phyloP scores from a whole-genome alignment of 2,329 filamentous ascomycete species.

The Metarhizium rileyi region DNA sequence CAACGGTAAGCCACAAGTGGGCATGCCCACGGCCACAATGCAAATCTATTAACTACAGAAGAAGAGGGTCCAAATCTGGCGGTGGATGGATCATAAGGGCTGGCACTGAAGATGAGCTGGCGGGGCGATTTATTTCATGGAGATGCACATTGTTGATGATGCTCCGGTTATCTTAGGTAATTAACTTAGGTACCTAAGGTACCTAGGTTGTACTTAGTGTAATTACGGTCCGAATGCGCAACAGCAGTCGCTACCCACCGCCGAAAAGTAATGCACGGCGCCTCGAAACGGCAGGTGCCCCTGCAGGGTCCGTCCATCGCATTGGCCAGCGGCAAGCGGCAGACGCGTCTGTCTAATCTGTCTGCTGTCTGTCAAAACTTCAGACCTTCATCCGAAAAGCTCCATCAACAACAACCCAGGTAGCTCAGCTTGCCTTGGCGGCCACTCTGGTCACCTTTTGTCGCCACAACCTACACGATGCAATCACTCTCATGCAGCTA shows the following conservation, averaged over 20 bases:
- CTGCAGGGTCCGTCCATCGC: conserved; percentile 2
- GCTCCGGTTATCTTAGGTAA: too few relatives aligned
- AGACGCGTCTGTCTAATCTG: too few relatives aligned
- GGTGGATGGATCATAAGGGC: neutral
- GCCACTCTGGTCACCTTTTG: neutral
- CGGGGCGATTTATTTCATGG: too few relatives aligned
- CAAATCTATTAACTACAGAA: too few relatives aligned
- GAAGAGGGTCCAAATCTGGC: neutral
- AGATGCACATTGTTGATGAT: too few relatives aligned
- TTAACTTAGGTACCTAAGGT: too few relatives aligned
- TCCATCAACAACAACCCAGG: neutral
- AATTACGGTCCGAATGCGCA: neutral
- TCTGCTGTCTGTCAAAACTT: conserved; percentile 1
- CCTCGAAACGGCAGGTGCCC: conserved; percentile 4
- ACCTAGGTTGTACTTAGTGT: too few relatives aligned
- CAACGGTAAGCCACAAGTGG: conserved; percentile 8
- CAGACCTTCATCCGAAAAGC: neutral
- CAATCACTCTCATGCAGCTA: conserved; percentile 17
- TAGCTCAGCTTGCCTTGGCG: neutral
- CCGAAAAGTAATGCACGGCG: neutral
- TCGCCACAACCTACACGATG: conserved; percentile 11
- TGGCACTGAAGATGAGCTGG: too few relatives aligned
- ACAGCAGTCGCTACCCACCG: neutral
- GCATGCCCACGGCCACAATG: neutral
- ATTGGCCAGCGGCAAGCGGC: neutral